Base-by-base conservation (phyloP, 441 rosid genomes). In the Melianthus villosus region DNA sequence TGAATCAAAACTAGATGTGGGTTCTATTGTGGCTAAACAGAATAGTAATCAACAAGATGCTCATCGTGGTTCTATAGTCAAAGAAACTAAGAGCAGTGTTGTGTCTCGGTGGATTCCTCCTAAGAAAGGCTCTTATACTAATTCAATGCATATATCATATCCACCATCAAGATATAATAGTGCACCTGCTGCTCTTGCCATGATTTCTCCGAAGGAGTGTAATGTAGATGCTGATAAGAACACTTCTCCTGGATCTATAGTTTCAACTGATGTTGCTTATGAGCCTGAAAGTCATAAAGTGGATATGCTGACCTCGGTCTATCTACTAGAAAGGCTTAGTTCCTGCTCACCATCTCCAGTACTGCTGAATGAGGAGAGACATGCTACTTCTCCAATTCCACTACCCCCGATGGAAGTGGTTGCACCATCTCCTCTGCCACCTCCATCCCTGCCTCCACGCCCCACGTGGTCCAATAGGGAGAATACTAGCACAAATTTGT, bases 101-200 rank as follows among this genome's bases (percentile, higher is more conserved):
- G 67, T 67, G 19, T 79, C 87, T 47, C 73, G 84, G 48, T 84
- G 95, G 97, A 65, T 84, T 52, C 83, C 95, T 20, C 53, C 92
- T 11, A 78, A 77, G 65, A 89, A 75, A 62, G 95, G 82, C 34
- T 74, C 87, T 25, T 74, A 68, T 42, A 56, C 63, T 30, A 75
- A 71, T 65, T 81, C 94, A 20, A 73, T 77, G 85, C 85, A 71
- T 46, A 82, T 76, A 46, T 61, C 79, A 15, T 74, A 75, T 62
- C 92, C 93, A 1, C 91, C 83, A 16, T 69, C 91, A 42, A 67
- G 85, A 61, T 60, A 69, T 51, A 78, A 69, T 48, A 89, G 81
- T 62, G 87, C 89, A 23, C 89, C 89, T 5, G 75, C 93, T 44
- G 63, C 64, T 39, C 72, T 75, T 49, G 62, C 82, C 22, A 19